These are phyloP conservation scores for Chimonanthus salicifolius DNA, from an alignment of 164 flowering plant species.

Conservation along the genomic window DNA sequence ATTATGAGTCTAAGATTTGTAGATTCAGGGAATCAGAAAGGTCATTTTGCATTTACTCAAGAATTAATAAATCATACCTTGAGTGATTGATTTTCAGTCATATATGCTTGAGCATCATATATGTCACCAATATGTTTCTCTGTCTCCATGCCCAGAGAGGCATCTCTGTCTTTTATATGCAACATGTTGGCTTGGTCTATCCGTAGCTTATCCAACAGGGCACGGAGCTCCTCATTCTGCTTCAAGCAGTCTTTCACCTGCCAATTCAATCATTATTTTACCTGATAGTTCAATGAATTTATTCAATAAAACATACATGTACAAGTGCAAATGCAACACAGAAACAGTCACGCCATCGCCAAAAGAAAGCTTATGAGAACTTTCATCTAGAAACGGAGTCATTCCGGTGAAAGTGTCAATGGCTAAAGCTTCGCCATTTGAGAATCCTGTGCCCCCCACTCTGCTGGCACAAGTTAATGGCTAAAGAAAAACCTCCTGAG, in stretches of 20 bases:
- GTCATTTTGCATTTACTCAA: too few relatives aligned
- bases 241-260: conserved; percentile 85
- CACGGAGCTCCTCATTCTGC: conserved; percentile 84
- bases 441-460: too few relatives aligned
- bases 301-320: not conserved
- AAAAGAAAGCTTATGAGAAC: too few relatives aligned
- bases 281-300: conserved; percentile 31
- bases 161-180: conserved; percentile 17
- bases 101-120: conserved; percentile 16
- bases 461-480: too few relatives aligned
- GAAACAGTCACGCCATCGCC: not conserved
- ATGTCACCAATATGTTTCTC: conserved; percentile 12
- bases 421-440: too few relatives aligned
- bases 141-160: conserved; percentile 14
- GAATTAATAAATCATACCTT: conserved; percentile 38
- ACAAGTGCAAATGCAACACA: not conserved
- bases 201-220: conserved; percentile 56
- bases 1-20: too few relatives aligned
- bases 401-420: too few relatives aligned
- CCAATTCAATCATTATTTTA: conserved; percentile 50
- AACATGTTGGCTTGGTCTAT: conserved; percentile 44
- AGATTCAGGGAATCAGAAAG: too few relatives aligned
- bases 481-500: too few relatives aligned
- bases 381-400: too few relatives aligned
- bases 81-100: conserved; percentile 45